phyloP scores from a whole-genome alignment of 73 alveolate species.

The Tetrahymena borealis region DNA sequence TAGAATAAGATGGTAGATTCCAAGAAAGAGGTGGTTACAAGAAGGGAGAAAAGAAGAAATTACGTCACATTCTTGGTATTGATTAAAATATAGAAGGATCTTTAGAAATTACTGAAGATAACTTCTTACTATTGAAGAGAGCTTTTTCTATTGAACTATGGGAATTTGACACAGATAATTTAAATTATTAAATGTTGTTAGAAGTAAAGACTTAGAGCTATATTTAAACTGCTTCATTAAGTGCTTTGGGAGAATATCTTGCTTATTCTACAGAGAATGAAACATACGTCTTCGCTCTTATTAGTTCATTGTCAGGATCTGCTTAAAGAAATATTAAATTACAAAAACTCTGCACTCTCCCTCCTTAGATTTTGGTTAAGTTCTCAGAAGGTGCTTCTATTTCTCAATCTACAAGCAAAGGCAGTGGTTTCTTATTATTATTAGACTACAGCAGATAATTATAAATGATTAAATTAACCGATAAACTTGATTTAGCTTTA shows the following conservation, averaged over 20 bases:
- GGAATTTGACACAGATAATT: not conserved
- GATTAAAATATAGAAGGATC: not conserved
- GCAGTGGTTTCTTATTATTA: not conserved
- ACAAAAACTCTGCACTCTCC: not conserved
- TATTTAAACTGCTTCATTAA: not conserved
- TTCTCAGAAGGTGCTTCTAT: not conserved
- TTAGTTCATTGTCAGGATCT: not conserved
- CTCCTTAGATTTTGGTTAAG: not conserved
- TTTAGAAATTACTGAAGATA: not conserved
- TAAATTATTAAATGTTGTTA: not conserved
- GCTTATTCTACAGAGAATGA: not conserved
- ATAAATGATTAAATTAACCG: not conserved
- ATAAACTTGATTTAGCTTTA: not conserved
- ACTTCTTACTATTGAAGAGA: not conserved
- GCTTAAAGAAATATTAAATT: not conserved
- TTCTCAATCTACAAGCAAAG: not conserved
- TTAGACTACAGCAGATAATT: not conserved
- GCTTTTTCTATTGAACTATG: not conserved
- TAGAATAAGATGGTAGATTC: not conserved
- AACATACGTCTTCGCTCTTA: not conserved
- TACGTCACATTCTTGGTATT: not conserved
- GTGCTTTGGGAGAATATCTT: not conserved
- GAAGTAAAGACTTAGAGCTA: not conserved
- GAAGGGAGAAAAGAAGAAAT: not conserved
- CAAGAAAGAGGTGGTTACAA: not conserved